These are phyloP conservation scores for Pythium coloratum DNA, from an alignment of 352 stramenopile genomes.

Conservation along the genomic window DNA sequence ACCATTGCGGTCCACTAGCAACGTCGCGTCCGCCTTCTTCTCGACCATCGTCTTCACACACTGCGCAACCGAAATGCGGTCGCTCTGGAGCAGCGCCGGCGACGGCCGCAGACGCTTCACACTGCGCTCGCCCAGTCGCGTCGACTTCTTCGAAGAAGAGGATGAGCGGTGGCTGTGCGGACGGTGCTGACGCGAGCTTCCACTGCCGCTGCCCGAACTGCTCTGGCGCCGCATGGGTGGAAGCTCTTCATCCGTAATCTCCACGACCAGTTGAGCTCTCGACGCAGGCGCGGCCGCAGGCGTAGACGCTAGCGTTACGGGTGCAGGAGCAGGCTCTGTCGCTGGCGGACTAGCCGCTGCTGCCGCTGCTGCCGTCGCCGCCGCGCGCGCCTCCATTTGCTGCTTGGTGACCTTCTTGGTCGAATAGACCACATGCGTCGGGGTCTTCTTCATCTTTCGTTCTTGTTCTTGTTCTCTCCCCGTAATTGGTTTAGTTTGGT, in stretches of 20 bases:
- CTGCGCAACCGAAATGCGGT: constrained; percentile 68
- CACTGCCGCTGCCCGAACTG: constrained; percentile 31
- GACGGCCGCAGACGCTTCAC: constrained; percentile 70
- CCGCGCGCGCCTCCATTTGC: constrained; percentile 21
- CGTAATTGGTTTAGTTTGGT: constrained; percentile 9
- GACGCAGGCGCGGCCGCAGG: constrained; percentile 1
- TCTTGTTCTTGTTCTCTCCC: neutral
- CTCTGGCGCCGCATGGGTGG: constrained; percentile 12
- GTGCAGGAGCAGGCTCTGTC: neutral
- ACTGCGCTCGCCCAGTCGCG: constrained; percentile 23
- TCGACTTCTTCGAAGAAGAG: constrained; percentile 18
- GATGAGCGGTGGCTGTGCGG: constrained; percentile 22
- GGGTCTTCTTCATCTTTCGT: constrained; percentile 28
- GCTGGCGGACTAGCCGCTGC: neutral
- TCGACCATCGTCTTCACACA: constrained; percentile 86
- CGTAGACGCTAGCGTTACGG: constrained; percentile 20
- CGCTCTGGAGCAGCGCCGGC: constrained; percentile 65
- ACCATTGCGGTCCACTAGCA: constrained; percentile 89
- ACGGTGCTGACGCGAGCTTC: constrained; percentile 15
- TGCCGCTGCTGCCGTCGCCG: constrained; percentile 15
- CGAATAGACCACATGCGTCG: constrained; percentile 63
- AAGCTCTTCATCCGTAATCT: constrained; percentile 14
- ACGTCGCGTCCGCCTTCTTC: constrained; percentile 90
- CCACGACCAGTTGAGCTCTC: constrained; percentile 16
- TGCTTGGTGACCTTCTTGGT: constrained; percentile 52